phyloP scores from a whole-genome alignment of 768 basidiomycete genomes.

The Termitomyces sp. region DNA sequence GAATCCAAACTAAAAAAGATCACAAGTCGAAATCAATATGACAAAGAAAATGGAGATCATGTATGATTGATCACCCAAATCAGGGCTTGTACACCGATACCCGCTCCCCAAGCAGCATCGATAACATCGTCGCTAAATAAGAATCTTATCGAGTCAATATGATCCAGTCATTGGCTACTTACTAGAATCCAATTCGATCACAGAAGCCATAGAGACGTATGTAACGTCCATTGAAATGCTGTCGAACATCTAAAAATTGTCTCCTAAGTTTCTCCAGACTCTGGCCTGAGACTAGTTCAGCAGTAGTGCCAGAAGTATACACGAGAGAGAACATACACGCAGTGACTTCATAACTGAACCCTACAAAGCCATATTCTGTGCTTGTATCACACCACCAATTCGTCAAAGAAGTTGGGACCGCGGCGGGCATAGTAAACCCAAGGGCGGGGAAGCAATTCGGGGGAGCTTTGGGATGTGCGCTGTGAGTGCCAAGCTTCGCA shows the following conservation, averaged over 20 bases:
- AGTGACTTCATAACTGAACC: constrained; percentile 72
- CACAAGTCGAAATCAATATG: not conserved
- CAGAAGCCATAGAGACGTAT: constrained; percentile 52
- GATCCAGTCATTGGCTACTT: constrained; percentile 11
- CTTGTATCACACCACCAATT: constrained; percentile 61
- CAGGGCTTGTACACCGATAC: constrained; percentile 67
- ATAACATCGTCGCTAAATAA: constrained; percentile 45
- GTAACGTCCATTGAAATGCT: constrained; percentile 58
- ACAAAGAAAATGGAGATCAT: not conserved
- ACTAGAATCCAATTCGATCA: constrained; percentile 43
- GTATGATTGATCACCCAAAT: constrained; percentile 47
- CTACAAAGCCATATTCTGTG: constrained; percentile 71
- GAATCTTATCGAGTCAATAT: not conserved
- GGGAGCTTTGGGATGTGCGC: constrained; percentile 1
- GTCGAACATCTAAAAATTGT: constrained; percentile 57
- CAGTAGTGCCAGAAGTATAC: not conserved
- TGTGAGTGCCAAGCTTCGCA: constrained; percentile 1
- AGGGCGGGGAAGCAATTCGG: constrained; percentile 18
- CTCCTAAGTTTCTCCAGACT: constrained; percentile 38
- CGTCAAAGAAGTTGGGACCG: constrained; percentile 35
- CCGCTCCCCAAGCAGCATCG: constrained; percentile 61
- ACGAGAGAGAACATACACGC: constrained; percentile 33
- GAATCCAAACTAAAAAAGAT: constrained; percentile 39
- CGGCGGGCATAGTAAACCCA: constrained; percentile 38
- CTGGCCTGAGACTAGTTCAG: constrained; percentile 40